Evolutionary conservation across 352 stramenopile genomes (phyloP).

Genomic region (Pythium myriotylum): DNA sequence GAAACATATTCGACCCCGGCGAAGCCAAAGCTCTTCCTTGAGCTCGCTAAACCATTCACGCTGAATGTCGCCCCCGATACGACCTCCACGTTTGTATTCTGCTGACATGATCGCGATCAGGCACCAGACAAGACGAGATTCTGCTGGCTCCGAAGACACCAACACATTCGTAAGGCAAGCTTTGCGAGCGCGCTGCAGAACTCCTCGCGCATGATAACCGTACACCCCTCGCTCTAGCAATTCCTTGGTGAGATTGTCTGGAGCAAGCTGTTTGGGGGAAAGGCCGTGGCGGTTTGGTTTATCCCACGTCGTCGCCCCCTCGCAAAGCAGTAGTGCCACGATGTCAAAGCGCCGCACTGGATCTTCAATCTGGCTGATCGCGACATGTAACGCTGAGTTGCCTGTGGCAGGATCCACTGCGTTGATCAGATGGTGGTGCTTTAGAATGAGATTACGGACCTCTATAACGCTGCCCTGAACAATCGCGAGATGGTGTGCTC

Average conservation of each 20-base stretch:
- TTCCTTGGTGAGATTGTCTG: conserved; percentile 28
- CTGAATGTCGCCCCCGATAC: conserved; percentile 40
- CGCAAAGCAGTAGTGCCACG: conserved; percentile 49
- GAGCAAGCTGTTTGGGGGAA: conserved; percentile 47
- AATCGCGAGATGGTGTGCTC: conserved; percentile 50
- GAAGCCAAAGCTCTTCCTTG: conserved; percentile 60
- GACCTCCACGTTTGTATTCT: conserved; percentile 41
- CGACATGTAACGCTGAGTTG: conserved; percentile 64
- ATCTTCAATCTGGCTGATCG: conserved; percentile 49
- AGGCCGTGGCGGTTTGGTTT: conserved; percentile 57
- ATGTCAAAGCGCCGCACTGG: conserved; percentile 47
- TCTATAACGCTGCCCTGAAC: conserved; percentile 56
- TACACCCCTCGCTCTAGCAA: conserved; percentile 59
- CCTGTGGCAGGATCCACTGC: conserved; percentile 48
- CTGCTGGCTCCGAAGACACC: neutral
- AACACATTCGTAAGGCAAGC: neutral
- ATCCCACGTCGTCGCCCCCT: conserved; percentile 50
- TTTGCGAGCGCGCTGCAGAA: conserved; percentile 12
- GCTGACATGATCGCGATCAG: conserved; percentile 55
- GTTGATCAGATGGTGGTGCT: conserved; percentile 58
- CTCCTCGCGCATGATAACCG: conserved; percentile 35
- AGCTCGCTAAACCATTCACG: conserved; percentile 63
- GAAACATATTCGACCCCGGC: conserved; percentile 57
- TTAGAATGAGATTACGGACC: conserved; percentile 49
- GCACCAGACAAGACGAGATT: conserved; percentile 53